Base-by-base conservation (phyloP, 2,329 filamentous ascomycete genomes). In the Leptodontidium sp. region DNA sequence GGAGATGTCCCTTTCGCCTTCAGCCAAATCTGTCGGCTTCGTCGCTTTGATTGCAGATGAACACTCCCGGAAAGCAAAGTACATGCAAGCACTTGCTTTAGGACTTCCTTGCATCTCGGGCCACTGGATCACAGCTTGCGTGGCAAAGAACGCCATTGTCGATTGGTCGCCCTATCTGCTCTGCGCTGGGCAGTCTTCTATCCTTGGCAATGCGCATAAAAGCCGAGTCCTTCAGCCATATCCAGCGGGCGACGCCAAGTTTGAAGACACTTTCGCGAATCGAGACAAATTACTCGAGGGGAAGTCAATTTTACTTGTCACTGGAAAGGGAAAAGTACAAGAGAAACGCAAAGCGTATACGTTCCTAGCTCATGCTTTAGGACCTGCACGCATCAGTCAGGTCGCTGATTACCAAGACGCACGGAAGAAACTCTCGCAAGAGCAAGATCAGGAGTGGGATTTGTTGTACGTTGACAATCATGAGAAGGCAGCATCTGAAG, bases 11-110 rank as follows among this genome's bases (percentile, higher is more conserved):
- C 83, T 97, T 0, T 88, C 82, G 1, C 72, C 82, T 12, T 79
- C 82, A 26, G 86, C 86, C 26, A 76, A 82, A 45, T 81, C 85
- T 1, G 82, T 90, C 0, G 91, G 93, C 0, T 98, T 99, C 77
- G 89, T 92, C 0, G 94, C 93, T 4, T 82, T 98, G 15, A 92
- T 99, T 69, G 91, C 94, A 0, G 93, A 98, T 76, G 87, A 88
- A 4, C 92, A 97, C 78, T 96, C 92, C 7, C 89, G 95, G 58
- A 94, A 93, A 71, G 88, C 90, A 61, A 99, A 98, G 78, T 98
- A 96, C 79, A 92, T 98, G 85, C 94, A 98, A 81, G 96, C 96
- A 0, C 86, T 99, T 1, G 94, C 96, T 0, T 86, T 99, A 0
- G 93, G 93, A 0, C 81, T 99, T 0, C 96, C 96, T 0, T 97